Conservation (phyloP, 2,329 filamentous ascomycete genomes). For the Colletotrichum spinosum region DNA sequence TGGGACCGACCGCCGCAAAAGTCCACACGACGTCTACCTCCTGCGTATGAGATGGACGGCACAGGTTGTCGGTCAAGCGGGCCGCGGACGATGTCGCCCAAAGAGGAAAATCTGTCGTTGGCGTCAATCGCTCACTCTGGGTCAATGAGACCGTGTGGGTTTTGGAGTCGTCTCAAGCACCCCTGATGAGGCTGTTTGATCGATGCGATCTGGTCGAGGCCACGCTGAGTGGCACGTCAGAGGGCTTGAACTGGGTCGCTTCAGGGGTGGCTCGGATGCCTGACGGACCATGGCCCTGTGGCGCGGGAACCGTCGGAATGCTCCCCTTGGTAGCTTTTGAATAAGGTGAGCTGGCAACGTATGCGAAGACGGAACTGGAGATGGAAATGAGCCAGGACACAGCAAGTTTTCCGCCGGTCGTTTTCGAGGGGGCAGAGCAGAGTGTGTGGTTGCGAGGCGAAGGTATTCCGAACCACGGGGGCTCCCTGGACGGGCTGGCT, state of each 20-base stretch:
- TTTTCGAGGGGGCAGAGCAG: not conserved
- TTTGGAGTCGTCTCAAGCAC: conserved; percentile 37
- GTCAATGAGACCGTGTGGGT: conserved; percentile 28
- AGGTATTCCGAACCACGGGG: not conserved
- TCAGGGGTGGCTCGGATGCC: conserved; percentile 12
- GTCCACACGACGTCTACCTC: not conserved
- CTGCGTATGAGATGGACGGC: conserved; percentile 27
- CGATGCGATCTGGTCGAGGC: conserved; percentile 29
- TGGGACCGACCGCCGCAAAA: no score
- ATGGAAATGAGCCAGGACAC: conserved; percentile 10
- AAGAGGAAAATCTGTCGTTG: conserved; percentile 4
- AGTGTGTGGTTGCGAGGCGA: not conserved
- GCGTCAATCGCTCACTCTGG: not conserved
- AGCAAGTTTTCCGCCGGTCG: conserved; percentile 21
- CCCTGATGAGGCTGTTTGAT: conserved; percentile 36
- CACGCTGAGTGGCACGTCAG: not conserved
- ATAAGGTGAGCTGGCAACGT: conserved; percentile 2
- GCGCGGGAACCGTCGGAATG: not conserved
- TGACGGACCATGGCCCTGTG: not conserved
- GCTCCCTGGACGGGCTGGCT: not conserved
- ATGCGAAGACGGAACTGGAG: not conserved
- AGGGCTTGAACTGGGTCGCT: not conserved
- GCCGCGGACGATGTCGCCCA: not conserved
- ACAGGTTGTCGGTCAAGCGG: conserved; percentile 5
- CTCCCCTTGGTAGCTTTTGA: conserved; percentile 17